Base-by-base conservation (phyloP, 352 stramenopile species). In the Pythium chondricola region DNA sequence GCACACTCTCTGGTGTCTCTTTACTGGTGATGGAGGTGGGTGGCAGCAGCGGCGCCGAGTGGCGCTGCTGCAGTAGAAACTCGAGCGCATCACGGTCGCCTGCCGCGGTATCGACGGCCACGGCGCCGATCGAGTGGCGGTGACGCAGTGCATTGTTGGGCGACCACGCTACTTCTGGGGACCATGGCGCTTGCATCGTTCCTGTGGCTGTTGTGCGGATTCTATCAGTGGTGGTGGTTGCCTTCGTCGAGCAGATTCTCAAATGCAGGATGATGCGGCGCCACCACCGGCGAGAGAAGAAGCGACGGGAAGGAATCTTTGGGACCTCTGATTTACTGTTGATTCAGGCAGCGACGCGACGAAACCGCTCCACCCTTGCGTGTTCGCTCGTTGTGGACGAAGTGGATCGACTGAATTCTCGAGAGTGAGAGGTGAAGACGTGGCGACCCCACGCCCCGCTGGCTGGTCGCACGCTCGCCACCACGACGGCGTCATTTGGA, bases 1-100 rank as follows among this genome's bases (percentile, higher is more conserved):
- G 52, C 9, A 53, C 36, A 31, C 16, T 59, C 24, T 65, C 56
- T 0, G 49, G 43, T 6, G 43, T 13, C 6, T 47, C 45, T 17
- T 40, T 26, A 5, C 13, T 21, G 21, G 16, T 30, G 9, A 52
- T 7, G 6, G 45, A 42, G 16, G 18, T 27, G 11, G 18, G 32
- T 16, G 8, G 25, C 16, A 56, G 30, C 7, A 40, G 10, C 6
- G 43, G 36, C 22, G 17, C 45, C 0, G 22, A 24, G 30, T 31
- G 26, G 18, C 25, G 27, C 29, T 4, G n/a, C 29, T 24, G n/a
- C n/a, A 49, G 32, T 17, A 32, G 14, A n/a, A 18, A 2, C 13
- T 46, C 40, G n/a, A 46, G 24, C 22, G 25, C 40, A 6, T 46
- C 21, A 10, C 27, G 40, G 24, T 46, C 40, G 2, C 6, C n/a